These are phyloP conservation scores for Claviceps purpurea DNA, from an alignment of 2,329 filamentous ascomycete genomes.

Conservation along the genomic window DNA sequence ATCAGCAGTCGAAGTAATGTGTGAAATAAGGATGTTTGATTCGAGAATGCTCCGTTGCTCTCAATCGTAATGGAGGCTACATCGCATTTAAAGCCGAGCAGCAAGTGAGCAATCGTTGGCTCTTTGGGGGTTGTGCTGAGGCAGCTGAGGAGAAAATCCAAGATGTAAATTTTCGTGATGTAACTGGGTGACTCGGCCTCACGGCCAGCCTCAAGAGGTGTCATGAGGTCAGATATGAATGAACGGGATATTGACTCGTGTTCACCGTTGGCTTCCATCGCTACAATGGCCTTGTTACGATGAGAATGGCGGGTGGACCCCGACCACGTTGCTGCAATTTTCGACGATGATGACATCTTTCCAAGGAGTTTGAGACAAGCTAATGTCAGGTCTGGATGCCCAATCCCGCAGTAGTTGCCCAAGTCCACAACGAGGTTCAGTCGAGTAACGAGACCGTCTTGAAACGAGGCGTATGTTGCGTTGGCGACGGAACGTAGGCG, in stretches of 20 bases:
- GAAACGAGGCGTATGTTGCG: conserved; percentile 72
- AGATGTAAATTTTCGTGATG: conserved; percentile 67
- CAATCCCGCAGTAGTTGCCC: conserved; percentile 74
- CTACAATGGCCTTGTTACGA: conserved; percentile 74
- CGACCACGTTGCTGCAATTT: conserved; percentile 57
- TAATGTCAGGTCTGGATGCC: conserved; percentile 67
- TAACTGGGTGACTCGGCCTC: conserved; percentile 60
- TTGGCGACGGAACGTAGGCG: conserved; percentile 44
- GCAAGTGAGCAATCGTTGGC: conserved; percentile 78
- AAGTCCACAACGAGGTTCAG: conserved; percentile 68
- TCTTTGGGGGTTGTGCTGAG: conserved; percentile 60
- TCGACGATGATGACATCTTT: conserved; percentile 72
- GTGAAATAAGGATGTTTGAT: conserved; percentile 70
- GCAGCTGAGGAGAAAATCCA: conserved; percentile 76
- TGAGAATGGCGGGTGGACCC: conserved; percentile 48
- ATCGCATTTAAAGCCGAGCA: conserved; percentile 76
- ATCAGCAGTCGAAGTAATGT: conserved; percentile 60
- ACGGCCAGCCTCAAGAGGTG: conserved; percentile 58
- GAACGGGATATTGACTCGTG: conserved; percentile 66
- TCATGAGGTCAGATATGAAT: conserved; percentile 54
- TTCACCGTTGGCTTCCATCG: conserved; percentile 71
- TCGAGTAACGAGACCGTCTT: conserved; percentile 78
- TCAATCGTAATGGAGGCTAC: conserved; percentile 56
- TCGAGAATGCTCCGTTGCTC: conserved; percentile 55
- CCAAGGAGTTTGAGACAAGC: conserved; percentile 71